Evolutionary conservation across 2,329 filamentous ascomycete species (phyloP).

Genomic region (Aspergillus quadrilineatus): DNA sequence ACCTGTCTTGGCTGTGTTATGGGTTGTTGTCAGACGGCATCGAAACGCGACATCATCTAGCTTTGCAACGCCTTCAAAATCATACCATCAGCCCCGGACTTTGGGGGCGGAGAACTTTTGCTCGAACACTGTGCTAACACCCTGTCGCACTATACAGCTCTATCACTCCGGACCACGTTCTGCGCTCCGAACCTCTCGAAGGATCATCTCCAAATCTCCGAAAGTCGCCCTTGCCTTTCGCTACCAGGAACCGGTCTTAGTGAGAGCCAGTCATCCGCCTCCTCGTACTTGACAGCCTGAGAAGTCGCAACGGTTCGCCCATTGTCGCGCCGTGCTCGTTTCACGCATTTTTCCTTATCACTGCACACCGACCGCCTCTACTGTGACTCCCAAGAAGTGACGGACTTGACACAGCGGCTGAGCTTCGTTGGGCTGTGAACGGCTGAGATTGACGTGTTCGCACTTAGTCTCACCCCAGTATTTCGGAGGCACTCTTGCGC

Average conservation of each 20-base stretch:
- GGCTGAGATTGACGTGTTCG: constrained; percentile 9
- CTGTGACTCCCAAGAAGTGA: constrained; percentile 9
- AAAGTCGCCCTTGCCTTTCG: background rate
- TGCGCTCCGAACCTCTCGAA: background rate
- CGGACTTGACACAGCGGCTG: constrained; percentile 15
- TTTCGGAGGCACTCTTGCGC: background rate
- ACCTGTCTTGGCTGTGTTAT: background rate
- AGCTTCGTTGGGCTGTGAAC: constrained; percentile 9
- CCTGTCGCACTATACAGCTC: background rate
- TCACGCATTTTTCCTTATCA: background rate
- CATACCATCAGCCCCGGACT: background rate
- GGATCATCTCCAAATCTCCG: background rate
- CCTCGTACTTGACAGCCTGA: background rate
- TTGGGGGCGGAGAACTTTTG: constrained; percentile 1
- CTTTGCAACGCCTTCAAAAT: constrained; percentile 1
- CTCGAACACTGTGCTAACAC: constrained; percentile 6
- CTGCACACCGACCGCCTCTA: constrained; percentile 7
- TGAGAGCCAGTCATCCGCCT: background rate
- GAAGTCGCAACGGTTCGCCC: background rate
- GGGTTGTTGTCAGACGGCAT: background rate
- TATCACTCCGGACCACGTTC: background rate
- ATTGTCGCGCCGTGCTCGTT: constrained; percentile 1
- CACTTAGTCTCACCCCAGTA: background rate
- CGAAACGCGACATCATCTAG: background rate
- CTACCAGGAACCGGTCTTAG: background rate